phyloP scores from a whole-genome alignment of 2,329 filamentous ascomycete species.

The Verticillium albo-atrum region DNA sequence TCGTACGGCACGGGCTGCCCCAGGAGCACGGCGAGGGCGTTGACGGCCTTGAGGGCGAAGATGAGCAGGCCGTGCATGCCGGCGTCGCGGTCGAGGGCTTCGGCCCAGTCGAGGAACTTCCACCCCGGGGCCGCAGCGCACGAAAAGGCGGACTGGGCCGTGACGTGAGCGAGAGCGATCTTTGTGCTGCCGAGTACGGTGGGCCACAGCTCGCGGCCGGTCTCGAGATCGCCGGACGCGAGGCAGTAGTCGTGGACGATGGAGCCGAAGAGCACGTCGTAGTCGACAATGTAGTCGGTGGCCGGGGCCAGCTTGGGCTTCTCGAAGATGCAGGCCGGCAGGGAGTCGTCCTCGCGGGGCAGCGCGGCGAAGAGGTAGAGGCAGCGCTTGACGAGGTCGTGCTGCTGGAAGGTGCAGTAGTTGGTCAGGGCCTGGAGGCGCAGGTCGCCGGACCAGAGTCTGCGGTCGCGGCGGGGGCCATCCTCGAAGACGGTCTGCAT shows the following conservation, averaged over 20 bases:
- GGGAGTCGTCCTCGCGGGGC: conserved; percentile 22
- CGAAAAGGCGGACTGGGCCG: not conserved
- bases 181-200: conserved; percentile 23
- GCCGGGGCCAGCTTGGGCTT: conserved; percentile 21
- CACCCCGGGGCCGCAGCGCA: conserved; percentile 9
- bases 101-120: conserved; percentile 28
- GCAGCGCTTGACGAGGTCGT: conserved; percentile 26
- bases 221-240: conserved; percentile 22
- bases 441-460: conserved; percentile 30
- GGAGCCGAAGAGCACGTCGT: conserved; percentile 27
- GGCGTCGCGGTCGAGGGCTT: conserved; percentile 19
- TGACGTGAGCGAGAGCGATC: conserved; percentile 10
- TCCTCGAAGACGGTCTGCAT: conserved; percentile 35
- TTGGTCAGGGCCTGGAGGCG: conserved; percentile 29
- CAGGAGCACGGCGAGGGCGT: conserved; percentile 20
- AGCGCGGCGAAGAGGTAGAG: conserved; percentile 29
- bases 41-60: conserved; percentile 20
- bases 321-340: conserved; percentile 29
- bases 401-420: conserved; percentile 29
- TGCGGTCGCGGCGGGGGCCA: conserved; percentile 28
- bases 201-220: conserved; percentile 22
- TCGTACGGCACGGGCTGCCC: conserved; percentile 15
- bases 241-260: conserved; percentile 26
- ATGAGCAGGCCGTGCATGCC: conserved; percentile 24
- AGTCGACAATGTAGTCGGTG: conserved; percentile 30